Conservation (phyloP, 2,329 filamentous ascomycete species). For the Penicillium glabrum region DNA sequence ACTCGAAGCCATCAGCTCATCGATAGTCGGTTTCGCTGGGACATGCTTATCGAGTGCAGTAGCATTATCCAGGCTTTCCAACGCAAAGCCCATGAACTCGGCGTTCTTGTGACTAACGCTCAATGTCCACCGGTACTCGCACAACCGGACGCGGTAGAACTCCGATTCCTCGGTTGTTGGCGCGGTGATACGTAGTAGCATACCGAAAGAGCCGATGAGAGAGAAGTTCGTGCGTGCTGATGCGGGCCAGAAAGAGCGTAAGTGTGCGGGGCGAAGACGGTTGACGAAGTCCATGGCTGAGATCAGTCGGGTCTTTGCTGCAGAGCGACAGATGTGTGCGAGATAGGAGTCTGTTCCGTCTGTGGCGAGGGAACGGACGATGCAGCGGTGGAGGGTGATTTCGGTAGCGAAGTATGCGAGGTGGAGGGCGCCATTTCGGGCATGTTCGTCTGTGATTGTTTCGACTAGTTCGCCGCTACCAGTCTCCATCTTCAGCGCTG, state of each 20-base stretch:
- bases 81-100: constrained; percentile 60
- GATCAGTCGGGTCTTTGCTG: constrained; percentile 90
- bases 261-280: constrained; percentile 78
- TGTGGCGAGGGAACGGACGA: constrained; percentile 73
- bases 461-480: constrained; percentile 47
- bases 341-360: constrained; percentile 71
- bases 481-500: constrained; percentile 50
- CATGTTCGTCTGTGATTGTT: constrained; percentile 40
- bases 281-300: constrained; percentile 98
- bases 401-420: constrained; percentile 92
- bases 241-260: constrained; percentile 79
- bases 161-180: constrained; percentile 85
- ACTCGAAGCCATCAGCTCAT: constrained; percentile 39
- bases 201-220: constrained; percentile 90
- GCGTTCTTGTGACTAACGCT: constrained; percentile 77
- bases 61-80: constrained; percentile 73
- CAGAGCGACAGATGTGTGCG: constrained; percentile 87
- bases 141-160: constrained; percentile 82
- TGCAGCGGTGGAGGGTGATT: constrained; percentile 87
- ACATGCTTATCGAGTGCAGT: constrained; percentile 68
- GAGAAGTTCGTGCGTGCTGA: constrained; percentile 71
- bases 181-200: constrained; percentile 83
- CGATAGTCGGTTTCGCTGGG: constrained; percentile 67
- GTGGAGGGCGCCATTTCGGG: constrained; percentile 70
- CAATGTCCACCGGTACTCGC: constrained; percentile 92